A percentile compares a stretch with the other conserved stretches of the same genome.
Evolutionary conservation across 176 grass and related monocot genomes (phyloP).

Genomic region (Oryza coarctata): DNA sequence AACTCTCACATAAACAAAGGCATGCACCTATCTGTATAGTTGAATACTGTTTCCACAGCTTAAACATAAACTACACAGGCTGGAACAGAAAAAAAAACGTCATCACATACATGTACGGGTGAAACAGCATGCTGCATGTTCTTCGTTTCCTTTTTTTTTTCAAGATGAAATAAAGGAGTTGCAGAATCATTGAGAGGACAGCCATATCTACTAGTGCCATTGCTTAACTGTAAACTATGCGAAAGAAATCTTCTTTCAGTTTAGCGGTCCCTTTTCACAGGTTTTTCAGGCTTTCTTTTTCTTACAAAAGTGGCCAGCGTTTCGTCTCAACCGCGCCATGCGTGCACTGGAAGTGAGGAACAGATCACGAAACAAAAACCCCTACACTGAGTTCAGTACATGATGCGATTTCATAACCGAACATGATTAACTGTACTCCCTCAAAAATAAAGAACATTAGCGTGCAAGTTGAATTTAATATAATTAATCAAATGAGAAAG

Average conservation of each 20-base stretch:
- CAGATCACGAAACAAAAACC: constrained; percentile 20
- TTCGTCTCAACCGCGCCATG: constrained; percentile 23
- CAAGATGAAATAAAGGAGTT: constrained; percentile 40
- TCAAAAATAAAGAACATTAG: not conserved
- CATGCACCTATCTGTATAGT: not conserved
- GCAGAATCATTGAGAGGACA: constrained; percentile 40
- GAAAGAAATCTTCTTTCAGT: constrained; percentile 21
- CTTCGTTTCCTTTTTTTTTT: constrained; percentile 44
- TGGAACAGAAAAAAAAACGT: constrained; percentile 48
- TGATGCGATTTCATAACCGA: constrained; percentile 7
- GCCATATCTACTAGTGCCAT: constrained; percentile 34
- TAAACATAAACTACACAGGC: constrained; percentile 3
- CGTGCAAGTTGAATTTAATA: not conserved
- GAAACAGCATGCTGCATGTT: constrained; percentile 41
- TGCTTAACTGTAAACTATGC: constrained; percentile 14
- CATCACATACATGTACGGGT: not conserved
- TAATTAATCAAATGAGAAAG: not conserved
- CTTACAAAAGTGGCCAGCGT: not conserved
- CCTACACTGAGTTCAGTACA: not conserved
- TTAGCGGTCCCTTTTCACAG: constrained; percentile 20
- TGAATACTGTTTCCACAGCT: constrained; percentile 19
- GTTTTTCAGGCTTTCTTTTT: constrained; percentile 36
- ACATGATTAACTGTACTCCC: not conserved
- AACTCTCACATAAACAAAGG: constrained; percentile 7
- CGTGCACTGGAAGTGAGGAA: constrained; percentile 24